phyloP scores from a whole-genome alignment of 352 stramenopile species.

The Phytopythium oedochilum region DNA sequence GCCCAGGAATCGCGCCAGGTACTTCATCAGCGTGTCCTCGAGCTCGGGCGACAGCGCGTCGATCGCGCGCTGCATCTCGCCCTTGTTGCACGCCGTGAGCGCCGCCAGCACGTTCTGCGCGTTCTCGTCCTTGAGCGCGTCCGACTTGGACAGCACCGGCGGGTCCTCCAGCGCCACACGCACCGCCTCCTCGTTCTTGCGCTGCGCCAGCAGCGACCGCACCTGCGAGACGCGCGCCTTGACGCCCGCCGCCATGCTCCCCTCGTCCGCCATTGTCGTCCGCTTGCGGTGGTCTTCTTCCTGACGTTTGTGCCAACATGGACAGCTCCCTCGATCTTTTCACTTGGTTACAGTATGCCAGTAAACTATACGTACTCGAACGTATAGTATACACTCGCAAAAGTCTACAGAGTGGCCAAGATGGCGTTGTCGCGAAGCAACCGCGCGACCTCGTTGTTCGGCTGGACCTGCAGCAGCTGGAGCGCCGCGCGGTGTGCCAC shows the following conservation, averaged over 20 bases:
- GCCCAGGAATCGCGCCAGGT: constrained; percentile 77
- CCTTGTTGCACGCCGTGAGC: constrained; percentile 82
- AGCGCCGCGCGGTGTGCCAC: constrained; percentile 50
- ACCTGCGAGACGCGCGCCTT: constrained; percentile 59
- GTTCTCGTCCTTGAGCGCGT: constrained; percentile 68
- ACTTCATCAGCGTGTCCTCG: constrained; percentile 89
- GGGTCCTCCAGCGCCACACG: constrained; percentile 66
- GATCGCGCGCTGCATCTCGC: constrained; percentile 80
- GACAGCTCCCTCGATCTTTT: too few species aligned
- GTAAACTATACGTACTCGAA: too few species aligned
- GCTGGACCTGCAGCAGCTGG: constrained; percentile 54
- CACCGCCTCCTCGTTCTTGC: constrained; percentile 81
- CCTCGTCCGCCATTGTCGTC: constrained; percentile 48
- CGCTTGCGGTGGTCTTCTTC: neutral
- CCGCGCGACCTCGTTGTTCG: constrained; percentile 53
- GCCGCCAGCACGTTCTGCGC: constrained; percentile 73
- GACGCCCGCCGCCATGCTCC: constrained; percentile 45
- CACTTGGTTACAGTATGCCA: constrained; percentile 1
- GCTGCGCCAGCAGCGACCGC: constrained; percentile 65
- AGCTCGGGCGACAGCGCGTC: constrained; percentile 60
- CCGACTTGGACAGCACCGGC: constrained; percentile 56
- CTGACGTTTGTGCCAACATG: too few species aligned
- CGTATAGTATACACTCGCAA: too few species aligned
- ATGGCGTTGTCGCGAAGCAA: constrained; percentile 69
- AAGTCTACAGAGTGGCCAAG: constrained; percentile 34